phyloP scores from a whole-genome alignment of 108 stramenopile species.

The Seminavis robusta region DNA sequence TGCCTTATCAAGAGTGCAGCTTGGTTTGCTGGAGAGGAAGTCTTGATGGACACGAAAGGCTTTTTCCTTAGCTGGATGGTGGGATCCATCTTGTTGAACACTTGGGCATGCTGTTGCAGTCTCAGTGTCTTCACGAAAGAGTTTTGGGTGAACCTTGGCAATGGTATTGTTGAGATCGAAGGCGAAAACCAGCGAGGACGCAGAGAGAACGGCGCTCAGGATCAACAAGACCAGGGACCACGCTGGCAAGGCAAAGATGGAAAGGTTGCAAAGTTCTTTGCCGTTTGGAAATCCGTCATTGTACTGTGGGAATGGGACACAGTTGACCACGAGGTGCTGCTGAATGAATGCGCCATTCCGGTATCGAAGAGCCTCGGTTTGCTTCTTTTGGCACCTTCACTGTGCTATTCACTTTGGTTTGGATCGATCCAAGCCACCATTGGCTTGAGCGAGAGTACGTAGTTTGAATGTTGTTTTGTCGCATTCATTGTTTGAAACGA shows the following conservation, averaged over 20 bases:
- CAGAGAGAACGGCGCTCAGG: background rate
- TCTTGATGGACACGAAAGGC: constrained; percentile 9
- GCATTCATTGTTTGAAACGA: too few species aligned
- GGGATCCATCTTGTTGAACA: constrained; percentile 57
- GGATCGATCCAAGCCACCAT: too few species aligned
- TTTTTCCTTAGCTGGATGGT: constrained; percentile 37
- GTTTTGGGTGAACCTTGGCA: constrained; percentile 53
- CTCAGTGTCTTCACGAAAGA: constrained; percentile 49
- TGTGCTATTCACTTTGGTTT: too few species aligned
- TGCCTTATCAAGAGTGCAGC: constrained; percentile 35
- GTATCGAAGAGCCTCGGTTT: constrained; percentile 37
- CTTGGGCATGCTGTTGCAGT: constrained; percentile 59
- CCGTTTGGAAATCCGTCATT: constrained; percentile 29
- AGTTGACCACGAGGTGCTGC: constrained; percentile 46
- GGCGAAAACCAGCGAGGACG: background rate
- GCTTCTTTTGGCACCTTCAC: constrained; percentile 36
- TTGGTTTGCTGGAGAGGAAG: constrained; percentile 25
- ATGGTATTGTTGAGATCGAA: constrained; percentile 32
- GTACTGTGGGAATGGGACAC: constrained; percentile 73
- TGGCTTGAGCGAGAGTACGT: too few species aligned
- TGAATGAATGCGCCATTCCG: constrained; percentile 59
- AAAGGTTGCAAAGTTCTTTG: constrained; percentile 49
- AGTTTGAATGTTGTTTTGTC: too few species aligned
- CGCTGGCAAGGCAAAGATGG: constrained; percentile 72
- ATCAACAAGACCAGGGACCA: constrained; percentile 14